These are phyloP conservation scores for Betula pendula DNA, from an alignment of 306 rosid species.

Conservation along the genomic window DNA sequence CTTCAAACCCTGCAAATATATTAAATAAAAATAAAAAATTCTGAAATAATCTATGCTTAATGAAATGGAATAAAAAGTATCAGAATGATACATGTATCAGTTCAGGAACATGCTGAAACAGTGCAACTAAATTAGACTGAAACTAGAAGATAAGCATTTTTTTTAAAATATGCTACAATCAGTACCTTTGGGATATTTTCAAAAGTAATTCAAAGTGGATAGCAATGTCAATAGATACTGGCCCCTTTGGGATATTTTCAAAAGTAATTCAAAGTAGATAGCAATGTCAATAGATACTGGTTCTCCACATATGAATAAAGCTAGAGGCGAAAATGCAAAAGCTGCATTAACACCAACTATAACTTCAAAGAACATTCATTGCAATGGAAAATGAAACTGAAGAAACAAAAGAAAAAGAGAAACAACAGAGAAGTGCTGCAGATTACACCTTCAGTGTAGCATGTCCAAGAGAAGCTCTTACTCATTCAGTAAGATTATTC, in stretches of 20 bases:
- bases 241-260: too few species aligned
- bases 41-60: constrained; percentile 13
- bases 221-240: not conserved
- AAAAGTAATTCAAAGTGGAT: not conserved
- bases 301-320: not conserved
- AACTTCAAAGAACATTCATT: constrained; percentile 1
- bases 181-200: not conserved
- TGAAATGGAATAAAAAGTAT: not conserved
- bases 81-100: not conserved
- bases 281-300: not conserved
- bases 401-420: not conserved
- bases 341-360: not conserved
- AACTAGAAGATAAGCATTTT: constrained; percentile 4
- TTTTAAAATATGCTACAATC: not conserved
- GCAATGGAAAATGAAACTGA: not conserved
- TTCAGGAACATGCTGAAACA: not conserved
- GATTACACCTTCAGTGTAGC: not conserved
- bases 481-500: too few species aligned
- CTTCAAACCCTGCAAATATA: constrained; percentile 65
- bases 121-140: not conserved
- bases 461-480: too few species aligned
- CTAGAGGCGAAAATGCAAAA: constrained; percentile 2
- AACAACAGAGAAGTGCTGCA: not conserved
- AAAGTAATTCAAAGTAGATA: not conserved
- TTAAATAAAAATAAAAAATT: not conserved